Conservation (phyloP, 192 early-diverging fungal species). For the Coemansia sp. region DNA sequence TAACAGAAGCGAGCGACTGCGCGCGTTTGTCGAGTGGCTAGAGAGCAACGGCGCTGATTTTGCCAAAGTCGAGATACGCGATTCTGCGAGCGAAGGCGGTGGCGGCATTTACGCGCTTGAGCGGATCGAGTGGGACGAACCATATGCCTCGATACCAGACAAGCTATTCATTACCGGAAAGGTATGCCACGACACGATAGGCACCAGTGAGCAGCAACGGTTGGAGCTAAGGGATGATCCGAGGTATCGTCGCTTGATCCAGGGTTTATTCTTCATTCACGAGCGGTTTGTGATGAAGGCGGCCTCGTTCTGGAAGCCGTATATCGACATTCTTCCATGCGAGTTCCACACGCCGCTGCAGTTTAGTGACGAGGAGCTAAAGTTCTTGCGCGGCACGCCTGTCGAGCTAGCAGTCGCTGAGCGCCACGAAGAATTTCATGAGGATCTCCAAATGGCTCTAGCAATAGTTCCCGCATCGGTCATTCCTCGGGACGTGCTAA, state of each 20-base stretch:
- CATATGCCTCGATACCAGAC: constrained; percentile 60
- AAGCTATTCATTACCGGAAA: constrained; percentile 55
- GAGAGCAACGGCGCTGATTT: constrained; percentile 45
- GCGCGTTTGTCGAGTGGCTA: constrained; percentile 48
- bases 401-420: constrained; percentile 54
- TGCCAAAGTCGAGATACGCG: constrained; percentile 34
- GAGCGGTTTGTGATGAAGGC: constrained; percentile 36
- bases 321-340: constrained; percentile 61
- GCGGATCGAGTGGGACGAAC: constrained; percentile 42
- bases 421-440: constrained; percentile 21
- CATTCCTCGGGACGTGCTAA: constrained; percentile 22
- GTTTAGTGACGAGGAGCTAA: constrained; percentile 57
- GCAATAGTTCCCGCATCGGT: neutral
- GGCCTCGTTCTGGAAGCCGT: constrained; percentile 62
- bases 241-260: constrained; percentile 25
- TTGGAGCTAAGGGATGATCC: neutral
- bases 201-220: constrained; percentile 22
- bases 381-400: constrained; percentile 60
- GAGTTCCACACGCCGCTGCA: constrained; percentile 61
- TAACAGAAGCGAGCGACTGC: constrained; percentile 7
- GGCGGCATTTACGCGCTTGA: constrained; percentile 56
- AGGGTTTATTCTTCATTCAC: constrained; percentile 59
- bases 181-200: constrained; percentile 34
- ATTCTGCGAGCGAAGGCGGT: constrained; percentile 27
- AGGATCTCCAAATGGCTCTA: constrained; percentile 43